Conservation (phyloP, 257 asterid species). For the Voacanga thouarsii region DNA sequence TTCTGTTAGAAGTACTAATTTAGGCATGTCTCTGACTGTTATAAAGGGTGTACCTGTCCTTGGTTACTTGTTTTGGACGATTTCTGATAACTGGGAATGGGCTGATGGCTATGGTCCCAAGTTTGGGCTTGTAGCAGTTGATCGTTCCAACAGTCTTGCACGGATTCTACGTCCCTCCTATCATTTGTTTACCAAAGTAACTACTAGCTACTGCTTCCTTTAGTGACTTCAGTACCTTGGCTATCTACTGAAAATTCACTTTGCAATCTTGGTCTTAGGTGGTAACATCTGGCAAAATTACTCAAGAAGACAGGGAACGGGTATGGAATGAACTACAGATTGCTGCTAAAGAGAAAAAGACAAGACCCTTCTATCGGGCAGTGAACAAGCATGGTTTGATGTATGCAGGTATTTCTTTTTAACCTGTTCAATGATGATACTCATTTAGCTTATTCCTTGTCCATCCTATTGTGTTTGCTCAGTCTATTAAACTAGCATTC, state of each 20-base stretch:
- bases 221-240: background rate
- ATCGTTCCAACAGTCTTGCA: constrained; percentile 73
- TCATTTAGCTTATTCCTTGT: background rate
- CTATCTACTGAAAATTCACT: constrained; percentile 7
- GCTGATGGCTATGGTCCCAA: constrained; percentile 99
- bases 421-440: too few species aligned
- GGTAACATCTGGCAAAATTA: constrained; percentile 71
- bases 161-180: constrained; percentile 84
- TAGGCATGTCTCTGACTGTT: constrained; percentile 11
- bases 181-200: constrained; percentile 66
- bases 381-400: constrained; percentile 69
- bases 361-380: constrained; percentile 79
- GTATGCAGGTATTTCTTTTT: constrained; percentile 71
- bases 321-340: constrained; percentile 77
- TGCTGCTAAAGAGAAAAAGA: constrained; percentile 67
- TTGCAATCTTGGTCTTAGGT: constrained; percentile 44
- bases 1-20: constrained; percentile 8
- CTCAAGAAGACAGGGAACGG: constrained; percentile 53
- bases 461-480: background rate
- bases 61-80: constrained; percentile 96
- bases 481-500: background rate
- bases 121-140: constrained; percentile 91
- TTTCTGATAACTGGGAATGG: constrained; percentile 99
- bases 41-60: constrained; percentile 76
- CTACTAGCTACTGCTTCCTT: background rate